Percentiles rank a stretch among this genome's conserved stretches.
Conservation (phyloP, 2,329 filamentous ascomycete species). For the Talaromyces marneffei region DNA sequence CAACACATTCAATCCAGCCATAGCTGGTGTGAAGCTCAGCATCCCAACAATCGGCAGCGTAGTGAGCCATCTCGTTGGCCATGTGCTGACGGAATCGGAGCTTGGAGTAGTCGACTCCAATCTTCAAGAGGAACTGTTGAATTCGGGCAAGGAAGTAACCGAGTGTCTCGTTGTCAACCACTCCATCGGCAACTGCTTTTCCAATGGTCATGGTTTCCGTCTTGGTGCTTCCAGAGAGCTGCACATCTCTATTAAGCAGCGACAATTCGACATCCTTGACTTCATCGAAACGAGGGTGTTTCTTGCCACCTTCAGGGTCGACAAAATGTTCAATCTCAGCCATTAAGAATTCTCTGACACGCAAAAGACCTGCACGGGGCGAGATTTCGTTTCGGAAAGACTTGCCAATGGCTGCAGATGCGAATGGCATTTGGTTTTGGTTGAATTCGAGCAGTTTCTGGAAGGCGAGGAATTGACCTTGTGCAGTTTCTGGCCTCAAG, state of each 20-base stretch:
- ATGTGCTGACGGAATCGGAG: constrained; percentile 97
- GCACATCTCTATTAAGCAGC: constrained; percentile 76
- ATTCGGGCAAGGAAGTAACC: constrained; percentile 97
- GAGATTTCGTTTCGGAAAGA: constrained; percentile 99
- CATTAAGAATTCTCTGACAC: constrained; percentile 97
- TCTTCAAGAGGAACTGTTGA: constrained; percentile 78
- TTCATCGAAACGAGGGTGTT: constrained; percentile 80
- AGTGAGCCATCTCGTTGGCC: constrained; percentile 85
- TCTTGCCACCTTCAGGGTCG: constrained; percentile 90
- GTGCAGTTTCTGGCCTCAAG: constrained; percentile 88
- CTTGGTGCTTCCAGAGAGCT: constrained; percentile 77
- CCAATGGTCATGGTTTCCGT: constrained; percentile 71
- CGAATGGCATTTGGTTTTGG: constrained; percentile 91
- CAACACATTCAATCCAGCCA: constrained; percentile 97
- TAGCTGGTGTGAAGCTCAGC: constrained; percentile 86
- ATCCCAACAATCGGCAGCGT: constrained; percentile 96
- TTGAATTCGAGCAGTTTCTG: constrained; percentile 95
- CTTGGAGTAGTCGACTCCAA: constrained; percentile 82
- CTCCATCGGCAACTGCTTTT: constrained; percentile 71
- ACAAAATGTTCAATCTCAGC: constrained; percentile 99
- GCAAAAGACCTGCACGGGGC: constrained; percentile 79
- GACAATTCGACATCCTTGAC: constrained; percentile 77
- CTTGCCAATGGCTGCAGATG: constrained; percentile 93
- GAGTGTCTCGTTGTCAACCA: constrained; percentile 95
- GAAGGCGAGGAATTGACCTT: constrained; percentile 98